Conservation (phyloP, 345 rosid genomes). For the Aquilaria sinensis region DNA sequence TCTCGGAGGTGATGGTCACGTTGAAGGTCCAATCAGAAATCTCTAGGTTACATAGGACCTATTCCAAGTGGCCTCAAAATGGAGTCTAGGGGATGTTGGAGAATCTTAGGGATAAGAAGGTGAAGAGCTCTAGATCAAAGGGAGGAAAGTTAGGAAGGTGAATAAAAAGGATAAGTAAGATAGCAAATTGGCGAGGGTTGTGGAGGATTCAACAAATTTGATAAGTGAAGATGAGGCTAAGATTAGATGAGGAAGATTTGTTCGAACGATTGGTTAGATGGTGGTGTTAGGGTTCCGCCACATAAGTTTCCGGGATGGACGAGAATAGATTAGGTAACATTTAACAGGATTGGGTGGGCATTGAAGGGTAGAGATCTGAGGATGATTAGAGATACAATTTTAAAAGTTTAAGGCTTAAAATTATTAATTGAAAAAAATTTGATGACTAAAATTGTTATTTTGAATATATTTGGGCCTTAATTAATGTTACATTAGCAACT, state of each 20-base stretch:
- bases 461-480: too few relatives aligned
- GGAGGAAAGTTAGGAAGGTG: constrained; percentile 16
- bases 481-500: too few relatives aligned
- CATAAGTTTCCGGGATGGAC: too few relatives aligned
- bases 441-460: too few relatives aligned
- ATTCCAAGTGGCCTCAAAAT: constrained; percentile 32
- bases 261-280: too few relatives aligned
- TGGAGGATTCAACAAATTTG: constrained; percentile 17
- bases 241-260: background rate
- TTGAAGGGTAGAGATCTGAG: too few relatives aligned
- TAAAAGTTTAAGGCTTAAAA: too few relatives aligned
- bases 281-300: too few relatives aligned
- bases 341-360: too few relatives aligned
- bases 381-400: too few relatives aligned
- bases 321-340: too few relatives aligned
- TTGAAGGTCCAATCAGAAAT: constrained; percentile 76
- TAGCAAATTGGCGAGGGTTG: constrained; percentile 12
- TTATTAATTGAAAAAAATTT: too few relatives aligned
- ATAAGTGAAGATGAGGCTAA: constrained; percentile 55
- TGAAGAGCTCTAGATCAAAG: constrained; percentile 4
- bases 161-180: constrained; percentile 15
- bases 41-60: constrained; percentile 74
- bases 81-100: constrained; percentile 3
- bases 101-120: background rate
- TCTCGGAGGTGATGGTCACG: constrained; percentile 28